Base-by-base conservation (phyloP, 2,329 filamentous ascomycete genomes). In the Stemphylium vesicarium region DNA sequence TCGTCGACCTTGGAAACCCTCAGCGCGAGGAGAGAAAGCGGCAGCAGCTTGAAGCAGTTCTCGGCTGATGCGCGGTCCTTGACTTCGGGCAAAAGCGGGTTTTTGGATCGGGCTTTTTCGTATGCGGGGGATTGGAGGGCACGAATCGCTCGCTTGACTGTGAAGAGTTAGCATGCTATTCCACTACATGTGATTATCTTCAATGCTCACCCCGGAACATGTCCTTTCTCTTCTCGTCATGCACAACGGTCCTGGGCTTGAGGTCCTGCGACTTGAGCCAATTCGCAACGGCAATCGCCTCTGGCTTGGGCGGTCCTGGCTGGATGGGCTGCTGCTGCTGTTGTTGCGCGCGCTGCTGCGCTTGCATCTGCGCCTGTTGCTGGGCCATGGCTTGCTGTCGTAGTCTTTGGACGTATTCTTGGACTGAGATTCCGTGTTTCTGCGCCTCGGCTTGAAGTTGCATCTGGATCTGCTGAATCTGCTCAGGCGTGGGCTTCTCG, bases 141-240 rank as follows among this genome's bases (percentile, higher is more conserved):
- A 68, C 95, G 90, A 59, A 99, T 88, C 36, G 95, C 95, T 74
- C 95, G 91, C 84, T 98, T 98, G 75, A 99, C 95, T 96, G 63
- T 33, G 11, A 8, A 1, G 32, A 3, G 16, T 64, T 38, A 60
- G 41, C 18, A 38, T 13, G 3, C 24, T 15, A 13, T 11, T 4
- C 11, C 11, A 1, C 11, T 35, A 24, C 22, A 7, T 24, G 4
- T n/a, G n/a, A 4, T 24, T 24, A 8, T 45, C 26, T 42, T 47
- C 26, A 24, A 50, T 43, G 22, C 31, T 15, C 81, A 94, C 92
- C 92, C 83, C 89, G 90, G 78, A 99, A 98, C 91, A 99, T 96
- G 64, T 99, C 94, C 79, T 96, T 98, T 70, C 95, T 86, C 82
- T 97, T 93, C 69, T 95, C 95, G 64, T 97, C 93, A 63, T 98